Evolutionary conservation across 2,329 filamentous ascomycete genomes (phyloP).

Genomic region (Paramyrothecium sp.): DNA sequence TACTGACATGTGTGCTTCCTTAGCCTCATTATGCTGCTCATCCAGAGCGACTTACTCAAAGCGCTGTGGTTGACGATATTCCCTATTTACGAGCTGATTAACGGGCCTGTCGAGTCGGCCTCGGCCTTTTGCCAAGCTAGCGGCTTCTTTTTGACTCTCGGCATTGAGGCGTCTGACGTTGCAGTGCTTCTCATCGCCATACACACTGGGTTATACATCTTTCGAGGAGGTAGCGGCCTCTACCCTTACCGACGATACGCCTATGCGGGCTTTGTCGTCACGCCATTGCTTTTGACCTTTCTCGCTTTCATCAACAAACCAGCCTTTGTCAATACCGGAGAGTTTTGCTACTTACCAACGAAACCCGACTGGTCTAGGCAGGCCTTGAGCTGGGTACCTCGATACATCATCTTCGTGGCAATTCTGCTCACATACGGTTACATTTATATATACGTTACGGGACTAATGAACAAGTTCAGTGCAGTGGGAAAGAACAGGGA

Average conservation of each 20-base stretch:
- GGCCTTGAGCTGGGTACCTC: constrained; percentile 69
- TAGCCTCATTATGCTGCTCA: constrained; percentile 72
- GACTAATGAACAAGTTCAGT: constrained; percentile 39
- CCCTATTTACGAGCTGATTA: constrained; percentile 55
- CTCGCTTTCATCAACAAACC: constrained; percentile 60
- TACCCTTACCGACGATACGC: constrained; percentile 65
- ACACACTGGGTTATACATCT: constrained; percentile 71
- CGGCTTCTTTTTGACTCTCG: constrained; percentile 65
- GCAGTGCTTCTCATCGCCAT: constrained; percentile 71
- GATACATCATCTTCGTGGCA: constrained; percentile 64
- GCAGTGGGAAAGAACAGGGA: constrained; percentile 7
- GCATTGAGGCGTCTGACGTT: constrained; percentile 70
- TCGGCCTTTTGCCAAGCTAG: constrained; percentile 64
- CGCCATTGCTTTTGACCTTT: constrained; percentile 59
- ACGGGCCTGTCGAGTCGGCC: constrained; percentile 46
- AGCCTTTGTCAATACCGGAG: constrained; percentile 61
- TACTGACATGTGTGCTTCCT: neutral
- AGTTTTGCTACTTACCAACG: constrained; percentile 69
- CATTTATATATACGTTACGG: constrained; percentile 67
- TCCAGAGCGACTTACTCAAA: constrained; percentile 71
- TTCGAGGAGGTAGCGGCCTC: constrained; percentile 62
- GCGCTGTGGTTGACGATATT: constrained; percentile 67
- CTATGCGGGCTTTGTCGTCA: constrained; percentile 53
- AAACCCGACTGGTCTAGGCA: constrained; percentile 68
- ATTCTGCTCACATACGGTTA: constrained; percentile 65